Evolutionary conservation across 495 filamentous ascomycete genomes (phyloP), one percentile per base, ranked within the genome.

Genomic region (Penicillium manginii): DNA sequence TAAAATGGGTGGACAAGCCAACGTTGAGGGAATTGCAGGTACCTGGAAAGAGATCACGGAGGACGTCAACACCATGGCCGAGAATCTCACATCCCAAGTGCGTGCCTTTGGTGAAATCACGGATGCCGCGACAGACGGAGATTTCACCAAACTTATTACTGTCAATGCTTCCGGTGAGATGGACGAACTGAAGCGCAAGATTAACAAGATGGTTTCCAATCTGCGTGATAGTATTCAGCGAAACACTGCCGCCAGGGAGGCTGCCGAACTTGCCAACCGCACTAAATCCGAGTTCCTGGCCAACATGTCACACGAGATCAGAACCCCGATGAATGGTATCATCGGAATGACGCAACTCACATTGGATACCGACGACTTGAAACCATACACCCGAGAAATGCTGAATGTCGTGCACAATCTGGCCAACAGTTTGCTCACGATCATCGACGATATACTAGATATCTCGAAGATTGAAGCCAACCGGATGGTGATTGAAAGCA

Each of bases 401-500:
- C 75, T 99, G 74, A 98, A 96, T 64, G 97, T 97, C 65, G 94
- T 99, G 60, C 94, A 98, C 73, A 96, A 96, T 62, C 83, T 99
- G 48, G 94, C 93, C 46, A 97, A 97, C 76, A 97, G 96, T 78
- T 77, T 99, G 60, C 75, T 99, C 68, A 99, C 96, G 18, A 98
- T 99, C 64, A 98, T 99, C 69, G 94, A 99, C 70, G 94, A 99
- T 73, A 98, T 99, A 65, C 82, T 99, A 59, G 94, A 99, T 84
- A 90, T 99, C 60, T 96, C 92, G 7, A 99, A 99, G 86, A 99
- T 99, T 62, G 94, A 99, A 74, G 94, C 94, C 23, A 93, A 97
- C 71, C 87, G 94, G n/a, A 98, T 99, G 96, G 91, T 96, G 18
- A 96, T 99, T 78, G 94, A 99, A 68, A 91, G 93, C 68, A 97